phyloP scores from a whole-genome alignment of 768 basidiomycete species.

The Naganishia onofrii region DNA sequence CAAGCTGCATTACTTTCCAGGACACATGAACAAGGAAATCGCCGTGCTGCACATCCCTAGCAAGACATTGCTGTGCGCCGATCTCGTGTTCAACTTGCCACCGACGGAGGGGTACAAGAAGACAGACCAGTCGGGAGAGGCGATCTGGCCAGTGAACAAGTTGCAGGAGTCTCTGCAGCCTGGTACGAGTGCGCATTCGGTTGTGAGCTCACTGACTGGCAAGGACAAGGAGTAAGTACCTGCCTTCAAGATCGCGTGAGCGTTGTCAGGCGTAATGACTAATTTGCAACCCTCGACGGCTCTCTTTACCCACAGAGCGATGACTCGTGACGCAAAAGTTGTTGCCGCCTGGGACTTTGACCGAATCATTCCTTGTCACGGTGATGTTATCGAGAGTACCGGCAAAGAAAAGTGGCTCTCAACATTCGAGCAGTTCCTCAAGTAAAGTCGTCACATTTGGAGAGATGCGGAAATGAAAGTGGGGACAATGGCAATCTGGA shows the following conservation, averaged over 20 bases:
- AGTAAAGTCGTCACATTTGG: constrained; percentile 1
- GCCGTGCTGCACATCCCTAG: constrained; percentile 73
- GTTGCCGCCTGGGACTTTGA: constrained; percentile 63
- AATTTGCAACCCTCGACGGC: background rate
- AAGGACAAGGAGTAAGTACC: constrained; percentile 51
- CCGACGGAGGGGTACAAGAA: constrained; percentile 64
- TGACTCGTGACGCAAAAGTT: constrained; percentile 64
- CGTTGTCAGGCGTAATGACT: no score
- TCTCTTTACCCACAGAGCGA: constrained; percentile 43
- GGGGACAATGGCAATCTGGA: no score
- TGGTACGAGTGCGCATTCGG: constrained; percentile 42
- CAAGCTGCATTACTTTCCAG: constrained; percentile 60
- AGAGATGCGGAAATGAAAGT: background rate
- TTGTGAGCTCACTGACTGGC: constrained; percentile 38
- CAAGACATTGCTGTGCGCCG: constrained; percentile 73
- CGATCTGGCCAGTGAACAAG: constrained; percentile 30
- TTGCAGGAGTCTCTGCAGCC: constrained; percentile 41
- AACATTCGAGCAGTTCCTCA: constrained; percentile 38
- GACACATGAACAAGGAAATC: constrained; percentile 68
- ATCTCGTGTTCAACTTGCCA: constrained; percentile 79
- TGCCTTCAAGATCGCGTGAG: no score
- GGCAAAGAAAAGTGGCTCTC: constrained; percentile 59
- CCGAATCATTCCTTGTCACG: constrained; percentile 54
- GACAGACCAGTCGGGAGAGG: constrained; percentile 36
- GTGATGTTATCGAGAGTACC: constrained; percentile 64